Evolutionary conservation across 805 yeast genomes (phyloP), one percentile per base, ranked within the genome.

Genomic region (Monosporozyma yasuniensis): DNA sequence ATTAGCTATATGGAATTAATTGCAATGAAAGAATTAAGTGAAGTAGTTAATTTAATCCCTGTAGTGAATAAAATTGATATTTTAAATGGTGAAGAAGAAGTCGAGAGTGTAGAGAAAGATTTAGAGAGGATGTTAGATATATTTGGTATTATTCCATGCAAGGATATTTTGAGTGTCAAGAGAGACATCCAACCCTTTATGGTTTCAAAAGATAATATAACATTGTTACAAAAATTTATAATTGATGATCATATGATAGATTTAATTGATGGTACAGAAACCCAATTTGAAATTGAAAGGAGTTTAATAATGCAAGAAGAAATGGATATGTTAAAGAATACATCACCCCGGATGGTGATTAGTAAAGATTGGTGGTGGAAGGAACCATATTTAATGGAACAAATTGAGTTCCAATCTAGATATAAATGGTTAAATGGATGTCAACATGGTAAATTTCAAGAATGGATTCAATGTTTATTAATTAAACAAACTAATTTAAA

Each of bases 11-110:
- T 84, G 48, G 96, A 90, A 65, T 74, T 87, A 53, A 81, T 76
- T 54, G 77, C 85, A 5, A 80, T 89, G 86, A 78, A 78, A 65
- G 80, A 78, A 53, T 73, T 90, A 25, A 75, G 85, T 28, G 71
- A 77, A 25, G 75, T 91, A 49, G 90, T 84, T 41, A 89, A 87
- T 61, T 73, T 90, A 54, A 79, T 89, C 53, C 96, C 96, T 1
- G 79, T 89, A 3, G 77, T 88, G 58, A 78, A 88, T 25, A 86
- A 87, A 64, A 84, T 91, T 4, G 96, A 89, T 66, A 80, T 84
- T 38, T 19, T 35, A 21, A 10, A 25, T 87, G n/a, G n/a, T n/a
- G 7, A 61, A 64, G 18, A 70, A 67, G 4, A 95, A 14, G 16
- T 32, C 14, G 35, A 32, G 14, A 12, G 5, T 14, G 86, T 60